These are phyloP conservation scores for Aureobasidium zeae DNA, from an alignment of 2,329 filamentous ascomycete species.

Conservation along the genomic window DNA sequence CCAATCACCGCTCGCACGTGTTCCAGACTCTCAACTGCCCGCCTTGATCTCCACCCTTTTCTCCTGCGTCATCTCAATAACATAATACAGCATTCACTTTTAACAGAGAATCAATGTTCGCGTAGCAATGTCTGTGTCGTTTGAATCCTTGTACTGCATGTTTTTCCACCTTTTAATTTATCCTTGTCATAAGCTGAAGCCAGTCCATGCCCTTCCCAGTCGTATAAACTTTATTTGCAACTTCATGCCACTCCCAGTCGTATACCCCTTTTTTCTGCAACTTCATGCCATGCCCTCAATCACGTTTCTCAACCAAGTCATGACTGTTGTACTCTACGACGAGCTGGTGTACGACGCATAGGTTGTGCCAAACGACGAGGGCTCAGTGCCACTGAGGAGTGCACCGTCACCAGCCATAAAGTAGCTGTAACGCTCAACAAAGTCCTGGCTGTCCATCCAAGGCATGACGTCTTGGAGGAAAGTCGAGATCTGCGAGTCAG, in stretches of 20 bases:
- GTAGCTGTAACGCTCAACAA: conserved; percentile 34
- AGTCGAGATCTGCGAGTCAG: conserved; percentile 32
- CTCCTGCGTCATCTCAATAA: conserved; percentile 9
- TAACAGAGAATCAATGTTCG: too few relatives aligned
- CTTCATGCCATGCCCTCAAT: conserved; percentile 1
- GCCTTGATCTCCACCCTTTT: conserved; percentile 8
- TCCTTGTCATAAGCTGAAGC: conserved; percentile 6
- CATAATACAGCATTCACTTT: too few relatives aligned
- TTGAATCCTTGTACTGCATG: background rate
- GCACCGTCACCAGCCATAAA: conserved; percentile 31
- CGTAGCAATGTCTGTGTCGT: conserved; percentile 7
- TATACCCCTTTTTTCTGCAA: background rate
- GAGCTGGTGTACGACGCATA: conserved; percentile 20
- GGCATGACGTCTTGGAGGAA: conserved; percentile 45
- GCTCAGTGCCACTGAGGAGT: conserved; percentile 27
- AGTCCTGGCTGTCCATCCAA: conserved; percentile 35
- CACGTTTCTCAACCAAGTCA: background rate
- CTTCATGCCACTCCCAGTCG: background rate
- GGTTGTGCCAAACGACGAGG: conserved; percentile 24
- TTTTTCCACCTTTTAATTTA: conserved; percentile 4
- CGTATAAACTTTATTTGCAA: conserved; percentile 6
- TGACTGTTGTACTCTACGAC: background rate
- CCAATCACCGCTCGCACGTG: conserved; percentile 11
- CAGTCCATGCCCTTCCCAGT: conserved; percentile 8
- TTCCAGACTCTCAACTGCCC: background rate